A percentile compares a stretch with the other conserved stretches of the same genome.
phyloP scores from a whole-genome alignment of 768 basidiomycete species.

The Pleurotus ostreatus region DNA sequence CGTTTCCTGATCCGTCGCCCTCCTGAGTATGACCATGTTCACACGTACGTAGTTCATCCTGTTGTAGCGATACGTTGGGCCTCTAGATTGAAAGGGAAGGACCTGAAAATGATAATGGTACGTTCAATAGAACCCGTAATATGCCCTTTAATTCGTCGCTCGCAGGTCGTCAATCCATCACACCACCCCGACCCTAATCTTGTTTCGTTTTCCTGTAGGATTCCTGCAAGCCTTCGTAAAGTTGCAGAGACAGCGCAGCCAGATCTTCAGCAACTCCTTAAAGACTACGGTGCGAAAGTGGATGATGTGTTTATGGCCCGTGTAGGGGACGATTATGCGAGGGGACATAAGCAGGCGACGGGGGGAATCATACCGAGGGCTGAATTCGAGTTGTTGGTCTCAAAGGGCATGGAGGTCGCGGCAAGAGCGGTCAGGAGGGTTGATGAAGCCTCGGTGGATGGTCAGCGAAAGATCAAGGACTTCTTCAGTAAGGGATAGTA shows the following conservation, averaged over 20 bases:
- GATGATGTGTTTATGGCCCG: background rate
- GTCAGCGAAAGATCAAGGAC: too few relatives aligned
- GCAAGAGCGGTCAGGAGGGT: background rate
- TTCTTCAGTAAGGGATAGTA: too few relatives aligned
- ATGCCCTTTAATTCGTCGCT: background rate
- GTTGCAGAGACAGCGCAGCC: background rate
- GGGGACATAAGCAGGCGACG: background rate
- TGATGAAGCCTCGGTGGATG: too few relatives aligned
- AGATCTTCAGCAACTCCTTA: background rate
- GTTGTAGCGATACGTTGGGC: background rate
- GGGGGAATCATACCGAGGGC: background rate
- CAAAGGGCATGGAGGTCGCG: background rate
- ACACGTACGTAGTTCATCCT: background rate
- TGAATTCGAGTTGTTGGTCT: background rate
- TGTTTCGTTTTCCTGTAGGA: background rate
- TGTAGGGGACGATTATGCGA: background rate
- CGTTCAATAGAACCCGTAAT: background rate
- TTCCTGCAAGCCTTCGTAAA: background rate
- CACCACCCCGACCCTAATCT: background rate
- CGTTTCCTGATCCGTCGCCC: too few relatives aligned
- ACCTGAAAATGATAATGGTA: conserved; percentile 1
- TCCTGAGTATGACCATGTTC: too few relatives aligned
- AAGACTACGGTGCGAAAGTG: background rate
- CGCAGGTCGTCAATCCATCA: background rate
- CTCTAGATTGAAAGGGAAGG: background rate